phyloP scores from a whole-genome alignment of 129 eudicot species.

The Cynara cardunculus region DNA sequence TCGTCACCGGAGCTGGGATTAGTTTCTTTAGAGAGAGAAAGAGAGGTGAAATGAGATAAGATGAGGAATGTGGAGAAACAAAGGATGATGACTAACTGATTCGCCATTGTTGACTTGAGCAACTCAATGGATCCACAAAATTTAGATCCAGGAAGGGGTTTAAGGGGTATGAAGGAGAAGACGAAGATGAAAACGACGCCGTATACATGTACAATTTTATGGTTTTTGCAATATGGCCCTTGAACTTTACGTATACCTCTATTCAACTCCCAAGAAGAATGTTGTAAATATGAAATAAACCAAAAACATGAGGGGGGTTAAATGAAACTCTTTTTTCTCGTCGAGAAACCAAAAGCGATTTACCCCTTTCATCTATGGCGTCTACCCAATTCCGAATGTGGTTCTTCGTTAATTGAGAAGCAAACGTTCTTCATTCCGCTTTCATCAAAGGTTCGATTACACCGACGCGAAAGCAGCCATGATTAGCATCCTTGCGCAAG shows the following conservation, averaged over 20 bases:
- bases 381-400: neutral
- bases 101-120: conserved; percentile 45
- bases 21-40: conserved; percentile 28
- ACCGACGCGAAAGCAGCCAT: conserved; percentile 26
- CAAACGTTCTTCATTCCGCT: neutral
- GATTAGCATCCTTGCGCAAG: conserved; percentile 85
- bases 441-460: neutral
- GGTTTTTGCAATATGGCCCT: neutral
- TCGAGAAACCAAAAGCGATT: neutral
- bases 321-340: neutral
- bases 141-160: conserved; percentile 30
- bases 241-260: neutral
- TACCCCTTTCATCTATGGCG: neutral
- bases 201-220: neutral
- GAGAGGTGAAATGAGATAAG: conserved; percentile 45
- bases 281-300: neutral
- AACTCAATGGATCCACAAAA: neutral
- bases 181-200: neutral
- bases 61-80: conserved; percentile 46
- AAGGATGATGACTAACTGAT: conserved; percentile 40
- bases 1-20: conserved; percentile 29
- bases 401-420: conserved; percentile 9
- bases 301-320: conserved; percentile 13
- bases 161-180: neutral
- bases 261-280: neutral